These are phyloP conservation scores for Lanmaoa pseudosensibilis DNA, from an alignment of 768 basidiomycete species.

Conservation along the genomic window DNA sequence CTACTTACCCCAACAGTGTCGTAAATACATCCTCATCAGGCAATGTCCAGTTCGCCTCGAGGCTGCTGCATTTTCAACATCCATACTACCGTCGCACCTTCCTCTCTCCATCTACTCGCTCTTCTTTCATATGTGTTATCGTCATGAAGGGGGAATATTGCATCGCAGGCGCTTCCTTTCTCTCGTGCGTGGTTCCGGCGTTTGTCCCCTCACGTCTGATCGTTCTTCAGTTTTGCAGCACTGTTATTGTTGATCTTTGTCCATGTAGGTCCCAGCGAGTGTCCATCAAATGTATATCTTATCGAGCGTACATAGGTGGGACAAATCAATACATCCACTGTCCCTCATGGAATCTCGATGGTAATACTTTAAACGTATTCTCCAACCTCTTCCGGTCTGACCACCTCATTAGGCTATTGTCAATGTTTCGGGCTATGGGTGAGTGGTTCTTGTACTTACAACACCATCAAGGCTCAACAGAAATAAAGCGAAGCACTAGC, in stretches of 20 bases:
- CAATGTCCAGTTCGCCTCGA: conserved; percentile 19
- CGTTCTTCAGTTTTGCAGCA: conserved; percentile 27
- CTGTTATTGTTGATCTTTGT: conserved; percentile 73
- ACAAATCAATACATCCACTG: conserved; percentile 75
- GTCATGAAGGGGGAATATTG: conserved; percentile 75
- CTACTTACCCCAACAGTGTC: neutral
- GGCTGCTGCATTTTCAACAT: conserved; percentile 24
- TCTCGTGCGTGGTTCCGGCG: conserved; percentile 54
- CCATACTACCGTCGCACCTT: conserved; percentile 13
- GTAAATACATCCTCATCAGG: neutral
- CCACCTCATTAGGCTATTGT: conserved; percentile 52
- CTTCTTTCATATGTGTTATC: conserved; percentile 23
- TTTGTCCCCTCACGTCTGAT: conserved; percentile 14
- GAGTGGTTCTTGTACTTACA: conserved; percentile 20
- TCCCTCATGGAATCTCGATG: conserved; percentile 74
- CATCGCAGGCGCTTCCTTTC: conserved; percentile 65
- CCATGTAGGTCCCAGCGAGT: conserved; percentile 54
- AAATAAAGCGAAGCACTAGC: conserved; percentile 49
- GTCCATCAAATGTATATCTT: conserved; percentile 22
- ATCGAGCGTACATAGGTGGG: conserved; percentile 54
- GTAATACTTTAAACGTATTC: conserved; percentile 39
- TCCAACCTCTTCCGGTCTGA: conserved; percentile 13
- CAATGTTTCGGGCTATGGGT: conserved; percentile 75
- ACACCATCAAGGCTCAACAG: neutral
- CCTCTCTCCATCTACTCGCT: conserved; percentile 17